Conservation (phyloP, 345 rosid species). For the Eucalyptus sideroxylon region DNA sequence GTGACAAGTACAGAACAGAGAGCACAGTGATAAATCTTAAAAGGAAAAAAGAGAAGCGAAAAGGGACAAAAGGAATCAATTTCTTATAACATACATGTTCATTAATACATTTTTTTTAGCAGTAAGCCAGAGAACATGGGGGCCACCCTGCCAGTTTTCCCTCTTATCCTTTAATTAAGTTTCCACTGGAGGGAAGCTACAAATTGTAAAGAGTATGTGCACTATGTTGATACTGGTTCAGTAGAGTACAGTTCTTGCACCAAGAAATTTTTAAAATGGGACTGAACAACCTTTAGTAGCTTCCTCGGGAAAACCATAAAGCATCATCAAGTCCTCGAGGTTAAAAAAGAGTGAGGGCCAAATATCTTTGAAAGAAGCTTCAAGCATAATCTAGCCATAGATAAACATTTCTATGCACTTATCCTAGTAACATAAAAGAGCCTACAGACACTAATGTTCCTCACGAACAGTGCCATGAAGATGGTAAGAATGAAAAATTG, state of each 20-base stretch:
- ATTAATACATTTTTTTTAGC: not conserved
- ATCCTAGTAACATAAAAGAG: not conserved
- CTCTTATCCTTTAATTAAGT: not conserved
- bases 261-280: not conserved
- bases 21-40: not conserved
- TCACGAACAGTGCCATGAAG: not conserved
- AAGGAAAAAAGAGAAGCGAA: not conserved
- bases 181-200: not conserved
- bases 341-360: not conserved
- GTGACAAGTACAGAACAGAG: not conserved
- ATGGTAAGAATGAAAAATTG: not conserved
- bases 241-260: not conserved
- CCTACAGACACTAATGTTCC: not conserved
- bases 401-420: not conserved
- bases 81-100: not conserved
- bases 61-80: not conserved
- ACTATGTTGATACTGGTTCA: not conserved
- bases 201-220: not conserved
- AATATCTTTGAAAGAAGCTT: not conserved
- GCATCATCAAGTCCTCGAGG: not conserved
- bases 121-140: not conserved
- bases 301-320: not conserved
- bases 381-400: not conserved
- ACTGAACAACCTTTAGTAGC: not conserved
- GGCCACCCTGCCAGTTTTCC: not conserved